Percentiles rank a stretch among this genome's conserved stretches.
Conservation (phyloP, 2,329 filamentous ascomycete genomes). For the Huntiella decipiens region DNA sequence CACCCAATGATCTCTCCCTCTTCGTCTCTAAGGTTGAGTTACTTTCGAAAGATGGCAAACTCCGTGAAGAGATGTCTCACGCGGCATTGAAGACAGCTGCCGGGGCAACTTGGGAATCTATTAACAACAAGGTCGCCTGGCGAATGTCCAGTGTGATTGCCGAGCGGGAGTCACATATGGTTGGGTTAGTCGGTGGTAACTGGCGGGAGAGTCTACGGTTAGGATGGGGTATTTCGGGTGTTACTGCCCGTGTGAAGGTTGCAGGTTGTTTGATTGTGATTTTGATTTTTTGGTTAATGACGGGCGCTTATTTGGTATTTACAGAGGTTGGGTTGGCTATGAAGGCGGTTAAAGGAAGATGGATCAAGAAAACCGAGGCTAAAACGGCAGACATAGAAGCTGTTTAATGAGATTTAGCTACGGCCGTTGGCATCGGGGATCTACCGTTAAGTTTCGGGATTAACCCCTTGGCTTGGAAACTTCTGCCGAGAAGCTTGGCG, state of each 20-base stretch:
- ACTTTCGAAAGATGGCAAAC: conserved; percentile 25
- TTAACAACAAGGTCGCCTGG: conserved; percentile 51
- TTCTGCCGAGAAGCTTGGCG: too few species aligned
- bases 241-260: conserved; percentile 16
- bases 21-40: conserved; percentile 36
- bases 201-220: not conserved
- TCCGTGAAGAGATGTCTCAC: conserved; percentile 26
- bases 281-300: conserved; percentile 28
- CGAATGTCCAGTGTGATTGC: conserved; percentile 37
- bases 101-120: conserved; percentile 50
- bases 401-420: too few species aligned
- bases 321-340: conserved; percentile 20
- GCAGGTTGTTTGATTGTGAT: conserved; percentile 28
- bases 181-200: too few species aligned
- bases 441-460: too few species aligned
- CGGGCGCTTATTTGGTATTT: conserved; percentile 29
- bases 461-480: too few species aligned
- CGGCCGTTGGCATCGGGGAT: too few species aligned
- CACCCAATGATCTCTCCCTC: conserved; percentile 35
- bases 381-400: too few species aligned
- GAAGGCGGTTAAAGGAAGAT: too few species aligned
- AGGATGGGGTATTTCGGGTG: not conserved
- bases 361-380: too few species aligned
- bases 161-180: conserved; percentile 17
- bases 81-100: conserved; percentile 37